A percentile compares a stretch with the other conserved stretches of the same genome.
Conservation (phyloP, 768 basidiomycete species). For the Ramaria sp. region DNA sequence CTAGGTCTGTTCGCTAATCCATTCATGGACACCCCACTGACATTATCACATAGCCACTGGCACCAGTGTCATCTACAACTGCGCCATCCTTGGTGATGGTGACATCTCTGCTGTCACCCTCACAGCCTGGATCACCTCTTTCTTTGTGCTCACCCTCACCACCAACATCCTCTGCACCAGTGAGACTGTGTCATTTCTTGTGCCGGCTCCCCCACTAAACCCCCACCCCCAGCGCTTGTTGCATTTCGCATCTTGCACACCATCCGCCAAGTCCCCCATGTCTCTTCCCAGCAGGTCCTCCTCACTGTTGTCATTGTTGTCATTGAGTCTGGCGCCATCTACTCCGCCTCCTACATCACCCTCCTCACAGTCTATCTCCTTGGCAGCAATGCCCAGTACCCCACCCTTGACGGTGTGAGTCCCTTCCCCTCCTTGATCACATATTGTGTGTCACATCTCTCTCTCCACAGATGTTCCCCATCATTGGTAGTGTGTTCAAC, state of each 20-base stretch:
- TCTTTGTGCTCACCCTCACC: constrained; percentile 27
- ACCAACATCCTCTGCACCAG: constrained; percentile 30
- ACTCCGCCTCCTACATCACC: constrained; percentile 25
- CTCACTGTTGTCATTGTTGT: constrained; percentile 21
- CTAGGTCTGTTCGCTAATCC: not conserved
- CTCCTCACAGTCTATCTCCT: constrained; percentile 21
- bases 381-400: constrained; percentile 22
- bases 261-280: constrained; percentile 18
- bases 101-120: constrained; percentile 24
- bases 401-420: constrained; percentile 27
- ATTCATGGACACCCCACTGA: not conserved
- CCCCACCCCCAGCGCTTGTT: constrained; percentile 16
- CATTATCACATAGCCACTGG: not conserved
- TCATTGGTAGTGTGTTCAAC: constrained; percentile 31
- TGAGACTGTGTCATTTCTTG: constrained; percentile 10
- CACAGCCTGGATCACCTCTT: constrained; percentile 28
- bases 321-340: constrained; percentile 28
- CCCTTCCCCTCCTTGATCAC: too few relatives aligned
- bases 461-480: too few relatives aligned
- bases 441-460: too few relatives aligned
- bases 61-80: constrained; percentile 3
- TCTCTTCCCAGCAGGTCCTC: constrained; percentile 14
- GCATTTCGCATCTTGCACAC: constrained; percentile 27
- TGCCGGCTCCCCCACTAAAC: not conserved
- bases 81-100: not conserved